Evolutionary conservation across 768 basidiomycete genomes (phyloP).

Genomic region (Phaffia tasmanica): DNA sequence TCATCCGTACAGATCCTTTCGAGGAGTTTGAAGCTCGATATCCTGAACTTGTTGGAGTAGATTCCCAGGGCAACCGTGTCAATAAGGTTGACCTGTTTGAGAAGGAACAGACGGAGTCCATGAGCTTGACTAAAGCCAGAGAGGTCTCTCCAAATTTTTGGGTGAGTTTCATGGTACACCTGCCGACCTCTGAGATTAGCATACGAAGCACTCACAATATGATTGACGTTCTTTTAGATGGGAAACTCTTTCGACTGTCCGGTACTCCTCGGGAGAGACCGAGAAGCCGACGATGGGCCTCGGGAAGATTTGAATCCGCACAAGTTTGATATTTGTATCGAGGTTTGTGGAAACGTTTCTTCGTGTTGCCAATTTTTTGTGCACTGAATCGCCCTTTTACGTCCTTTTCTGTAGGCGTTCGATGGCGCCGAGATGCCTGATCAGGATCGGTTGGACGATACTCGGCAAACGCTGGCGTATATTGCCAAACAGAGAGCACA

Average conservation of each 20-base stretch:
- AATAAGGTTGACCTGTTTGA: slow-evolving; percentile 59
- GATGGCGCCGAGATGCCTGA: slow-evolving; percentile 25
- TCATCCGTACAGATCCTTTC: slow-evolving; percentile 34
- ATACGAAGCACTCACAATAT: slow-evolving; percentile 39
- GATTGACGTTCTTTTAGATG: slow-evolving; percentile 45
- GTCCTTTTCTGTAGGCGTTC: slow-evolving; percentile 8
- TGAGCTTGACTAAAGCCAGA: slow-evolving; percentile 67
- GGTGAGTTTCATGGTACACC: slow-evolving; percentile 28
- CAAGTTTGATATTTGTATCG: slow-evolving; percentile 76
- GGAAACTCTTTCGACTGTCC: slow-evolving; percentile 79
- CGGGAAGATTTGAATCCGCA: slow-evolving; percentile 37
- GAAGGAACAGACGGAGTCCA: slow-evolving; percentile 81
- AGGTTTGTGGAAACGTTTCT: slow-evolving; percentile 36
- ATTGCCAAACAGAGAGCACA: not conserved
- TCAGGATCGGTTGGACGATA: slow-evolving; percentile 10
- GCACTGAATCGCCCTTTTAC: not conserved
- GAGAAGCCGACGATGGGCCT: slow-evolving; percentile 1
- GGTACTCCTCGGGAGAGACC: slow-evolving; percentile 29
- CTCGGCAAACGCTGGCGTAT: slow-evolving; percentile 9
- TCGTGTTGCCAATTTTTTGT: not conserved
- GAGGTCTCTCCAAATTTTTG: slow-evolving; percentile 48
- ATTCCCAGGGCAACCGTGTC: slow-evolving; percentile 31
- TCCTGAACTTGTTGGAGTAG: slow-evolving; percentile 37
- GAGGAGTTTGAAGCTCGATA: slow-evolving; percentile 34
- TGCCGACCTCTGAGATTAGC: no score